Evolutionary conservation across 169 alveolate species (phyloP).

Genomic region (Eimeria maxima): DNA sequence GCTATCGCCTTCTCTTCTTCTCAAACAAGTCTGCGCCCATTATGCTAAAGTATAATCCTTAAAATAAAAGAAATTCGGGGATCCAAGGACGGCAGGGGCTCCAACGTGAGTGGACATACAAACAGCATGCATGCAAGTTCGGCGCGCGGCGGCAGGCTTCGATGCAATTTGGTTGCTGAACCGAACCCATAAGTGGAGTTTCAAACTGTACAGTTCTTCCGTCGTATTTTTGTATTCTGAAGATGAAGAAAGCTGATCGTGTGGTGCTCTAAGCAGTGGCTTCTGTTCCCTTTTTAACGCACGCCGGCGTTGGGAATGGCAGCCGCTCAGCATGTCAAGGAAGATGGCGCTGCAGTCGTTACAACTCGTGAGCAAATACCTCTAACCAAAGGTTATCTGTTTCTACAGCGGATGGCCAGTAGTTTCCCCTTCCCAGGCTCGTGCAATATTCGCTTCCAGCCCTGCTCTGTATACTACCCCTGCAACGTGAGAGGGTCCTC

Average conservation of each 20-base stretch:
- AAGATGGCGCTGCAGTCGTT: not conserved
- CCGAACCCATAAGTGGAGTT: not conserved
- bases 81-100: not conserved
- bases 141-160: constrained; percentile 50
- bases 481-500: not conserved
- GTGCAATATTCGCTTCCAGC: not conserved
- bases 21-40: not conserved
- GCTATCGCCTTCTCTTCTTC: constrained; percentile 43
- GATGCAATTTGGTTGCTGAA: not conserved
- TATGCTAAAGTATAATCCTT: not conserved
- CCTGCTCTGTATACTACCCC: not conserved
- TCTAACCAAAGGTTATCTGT: not conserved
- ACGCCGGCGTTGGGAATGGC: not conserved
- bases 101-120: not conserved
- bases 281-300: not conserved
- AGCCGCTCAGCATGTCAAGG: not conserved
- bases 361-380: not conserved
- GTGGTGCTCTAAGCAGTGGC: not conserved
- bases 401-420: not conserved
- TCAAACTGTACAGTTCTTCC: not conserved
- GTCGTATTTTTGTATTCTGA: not conserved
- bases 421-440: not conserved
- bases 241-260: not conserved
- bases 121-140: constrained; percentile 15
- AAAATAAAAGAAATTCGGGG: not conserved